These are phyloP conservation scores for Prunus kanzakura DNA, from an alignment of 306 rosid species.

Conservation along the genomic window DNA sequence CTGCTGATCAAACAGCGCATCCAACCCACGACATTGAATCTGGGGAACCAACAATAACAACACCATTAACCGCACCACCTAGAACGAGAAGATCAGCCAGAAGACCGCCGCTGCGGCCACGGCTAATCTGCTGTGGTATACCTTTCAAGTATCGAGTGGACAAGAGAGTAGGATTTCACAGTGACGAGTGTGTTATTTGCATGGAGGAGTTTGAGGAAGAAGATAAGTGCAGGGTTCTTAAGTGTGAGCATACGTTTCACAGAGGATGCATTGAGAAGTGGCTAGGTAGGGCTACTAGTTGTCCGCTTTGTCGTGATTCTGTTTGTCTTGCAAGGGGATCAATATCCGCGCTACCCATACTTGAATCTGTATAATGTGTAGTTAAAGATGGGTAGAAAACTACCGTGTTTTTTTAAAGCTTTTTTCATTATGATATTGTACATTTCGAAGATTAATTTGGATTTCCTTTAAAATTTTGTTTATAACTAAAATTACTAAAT, in stretches of 20 bases:
- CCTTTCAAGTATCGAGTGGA: not conserved
- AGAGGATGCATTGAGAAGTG: constrained; percentile 11
- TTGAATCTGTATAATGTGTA: not conserved
- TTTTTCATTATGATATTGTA: too few relatives aligned
- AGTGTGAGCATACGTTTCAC: constrained; percentile 18
- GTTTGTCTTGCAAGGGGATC: not conserved
- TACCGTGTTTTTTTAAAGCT: too few relatives aligned
- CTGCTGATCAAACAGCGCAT: not conserved
- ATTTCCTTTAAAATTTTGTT: too few relatives aligned
- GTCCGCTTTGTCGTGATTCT: constrained; percentile 23
- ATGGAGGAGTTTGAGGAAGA: constrained; percentile 22
- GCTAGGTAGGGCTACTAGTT: constrained; percentile 4
- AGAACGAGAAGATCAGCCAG: not conserved
- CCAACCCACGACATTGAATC: not conserved
- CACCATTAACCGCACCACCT: not conserved
- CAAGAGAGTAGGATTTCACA: too few relatives aligned
- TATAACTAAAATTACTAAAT: too few relatives aligned
- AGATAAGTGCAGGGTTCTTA: constrained; percentile 12
- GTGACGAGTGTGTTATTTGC: constrained; percentile 11
- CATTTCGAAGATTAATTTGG: too few relatives aligned
- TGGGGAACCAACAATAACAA: not conserved
- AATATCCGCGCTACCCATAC: not conserved
- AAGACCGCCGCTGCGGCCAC: not conserved
- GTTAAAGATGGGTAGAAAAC: not conserved
- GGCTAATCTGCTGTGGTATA: not conserved